phyloP scores from a whole-genome alignment of 2,329 filamentous ascomycete genomes.

The Alternaria viburni region DNA sequence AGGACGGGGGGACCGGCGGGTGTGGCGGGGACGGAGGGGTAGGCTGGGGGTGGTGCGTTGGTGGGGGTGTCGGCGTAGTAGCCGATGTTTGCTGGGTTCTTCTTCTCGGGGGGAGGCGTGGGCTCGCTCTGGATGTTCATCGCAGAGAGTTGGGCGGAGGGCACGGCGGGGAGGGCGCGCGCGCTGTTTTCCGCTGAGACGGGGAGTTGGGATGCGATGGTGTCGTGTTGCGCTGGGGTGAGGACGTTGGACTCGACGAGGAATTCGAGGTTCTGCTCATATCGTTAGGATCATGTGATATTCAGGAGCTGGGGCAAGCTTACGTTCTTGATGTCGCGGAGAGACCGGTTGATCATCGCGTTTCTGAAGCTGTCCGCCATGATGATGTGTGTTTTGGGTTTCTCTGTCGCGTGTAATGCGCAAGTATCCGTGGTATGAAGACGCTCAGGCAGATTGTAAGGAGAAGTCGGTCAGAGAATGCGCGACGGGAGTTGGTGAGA shows the following conservation, averaged over 20 bases:
- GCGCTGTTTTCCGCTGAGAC: slow-evolving; percentile 71
- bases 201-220: slow-evolving; percentile 77
- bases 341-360: slow-evolving; percentile 79
- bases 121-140: slow-evolving; percentile 41
- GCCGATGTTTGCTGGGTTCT: slow-evolving; percentile 47
- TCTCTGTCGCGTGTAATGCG: neutral
- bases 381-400: neutral
- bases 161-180: slow-evolving; percentile 36
- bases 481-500: slow-evolving; percentile 1
- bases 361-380: slow-evolving; percentile 56
- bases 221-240: slow-evolving; percentile 74
- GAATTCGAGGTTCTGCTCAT: slow-evolving; percentile 84
- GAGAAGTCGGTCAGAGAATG: slow-evolving; percentile 5
- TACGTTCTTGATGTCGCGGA: slow-evolving; percentile 87
- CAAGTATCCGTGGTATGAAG: neutral
- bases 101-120: slow-evolving; percentile 42
- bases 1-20: slow-evolving; percentile 63
- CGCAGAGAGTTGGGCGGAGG: slow-evolving; percentile 41
- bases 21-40: slow-evolving; percentile 55
- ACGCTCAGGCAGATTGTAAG: neutral
- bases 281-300: neutral
- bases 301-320: slow-evolving; percentile 29
- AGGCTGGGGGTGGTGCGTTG: slow-evolving; percentile 53
- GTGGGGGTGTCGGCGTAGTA: slow-evolving; percentile 50
- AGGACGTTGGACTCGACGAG: slow-evolving; percentile 85